phyloP scores from a whole-genome alignment of 768 basidiomycete species.

The Russula sp. region DNA sequence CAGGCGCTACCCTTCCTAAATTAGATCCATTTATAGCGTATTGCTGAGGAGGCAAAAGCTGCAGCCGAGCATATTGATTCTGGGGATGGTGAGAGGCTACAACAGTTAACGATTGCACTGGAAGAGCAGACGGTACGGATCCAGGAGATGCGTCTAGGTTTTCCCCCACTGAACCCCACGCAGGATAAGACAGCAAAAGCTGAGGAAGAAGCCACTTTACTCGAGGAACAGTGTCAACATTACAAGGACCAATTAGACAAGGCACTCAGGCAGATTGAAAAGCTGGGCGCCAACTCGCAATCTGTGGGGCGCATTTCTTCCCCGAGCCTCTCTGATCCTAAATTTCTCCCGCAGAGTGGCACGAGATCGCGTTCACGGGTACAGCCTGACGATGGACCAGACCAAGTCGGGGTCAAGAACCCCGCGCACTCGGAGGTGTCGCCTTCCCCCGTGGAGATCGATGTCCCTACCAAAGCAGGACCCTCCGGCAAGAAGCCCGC shows the following conservation, averaged over 20 bases:
- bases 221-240: slow-evolving; percentile 12
- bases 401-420: neutral
- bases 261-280: slow-evolving; percentile 23
- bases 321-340: neutral
- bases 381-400: neutral
- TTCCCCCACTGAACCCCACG: neutral
- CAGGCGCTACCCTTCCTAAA: neutral
- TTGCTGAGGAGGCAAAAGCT: slow-evolving; percentile 4
- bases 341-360: neutral
- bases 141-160: neutral
- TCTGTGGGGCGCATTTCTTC: neutral
- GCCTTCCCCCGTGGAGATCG: neutral
- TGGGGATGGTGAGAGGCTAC: slow-evolving; percentile 28
- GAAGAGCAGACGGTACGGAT: slow-evolving; percentile 23
- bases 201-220: slow-evolving; percentile 16
- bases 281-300: slow-evolving; percentile 1
- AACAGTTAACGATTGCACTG: slow-evolving; percentile 24
- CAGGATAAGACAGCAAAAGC: slow-evolving; percentile 25
- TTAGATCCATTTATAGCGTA: neutral
- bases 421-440: neutral
- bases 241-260: slow-evolving; percentile 18
- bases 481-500: neutral
- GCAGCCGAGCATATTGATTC: slow-evolving; percentile 11
- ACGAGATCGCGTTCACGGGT: neutral
- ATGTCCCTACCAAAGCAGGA: neutral